Conservation (phyloP, 768 basidiomycete genomes). For the Calvatia gigantea region DNA sequence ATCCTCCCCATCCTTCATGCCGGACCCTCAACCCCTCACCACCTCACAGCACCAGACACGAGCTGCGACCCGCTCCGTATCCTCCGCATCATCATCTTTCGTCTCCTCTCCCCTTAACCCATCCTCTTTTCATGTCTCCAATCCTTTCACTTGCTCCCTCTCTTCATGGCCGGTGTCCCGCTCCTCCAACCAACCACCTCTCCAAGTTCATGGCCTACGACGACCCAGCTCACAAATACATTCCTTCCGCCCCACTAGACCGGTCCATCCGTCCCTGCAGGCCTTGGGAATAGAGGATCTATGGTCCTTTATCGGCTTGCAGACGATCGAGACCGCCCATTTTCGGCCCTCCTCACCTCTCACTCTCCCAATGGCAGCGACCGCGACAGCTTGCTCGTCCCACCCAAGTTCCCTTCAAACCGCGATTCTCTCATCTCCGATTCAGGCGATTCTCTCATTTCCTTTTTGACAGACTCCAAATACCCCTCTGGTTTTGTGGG, state of each 20-base stretch:
- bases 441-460: slow-evolving; percentile 40
- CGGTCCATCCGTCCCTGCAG: slow-evolving; percentile 23
- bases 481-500: slow-evolving; percentile 44
- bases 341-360: background rate
- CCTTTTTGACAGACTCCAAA: slow-evolving; percentile 60
- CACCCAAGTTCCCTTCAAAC: slow-evolving; percentile 23
- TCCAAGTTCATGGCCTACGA: slow-evolving; percentile 7
- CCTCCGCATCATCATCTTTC: slow-evolving; percentile 33
- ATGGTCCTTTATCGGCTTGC: slow-evolving; percentile 70
- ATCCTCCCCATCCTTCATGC: background rate
- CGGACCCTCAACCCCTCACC: slow-evolving; percentile 1
- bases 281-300: slow-evolving; percentile 36
- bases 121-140: slow-evolving; percentile 14
- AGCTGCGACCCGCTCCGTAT: slow-evolving; percentile 7
- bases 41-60: slow-evolving; percentile 6
- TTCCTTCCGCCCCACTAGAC: background rate
- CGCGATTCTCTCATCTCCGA: slow-evolving; percentile 30
- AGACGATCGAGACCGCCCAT: slow-evolving; percentile 23
- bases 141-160: slow-evolving; percentile 17
- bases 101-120: slow-evolving; percentile 51
- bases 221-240: background rate
- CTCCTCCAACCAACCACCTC: slow-evolving; percentile 2
- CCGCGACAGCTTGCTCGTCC: slow-evolving; percentile 31
- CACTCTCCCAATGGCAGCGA: background rate
- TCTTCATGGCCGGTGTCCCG: slow-evolving; percentile 5